Evolutionary conservation across 1,139 yeast genomes (phyloP), one percentile per base, ranked within the genome.

Genomic region (Geotrichum candidum): DNA sequence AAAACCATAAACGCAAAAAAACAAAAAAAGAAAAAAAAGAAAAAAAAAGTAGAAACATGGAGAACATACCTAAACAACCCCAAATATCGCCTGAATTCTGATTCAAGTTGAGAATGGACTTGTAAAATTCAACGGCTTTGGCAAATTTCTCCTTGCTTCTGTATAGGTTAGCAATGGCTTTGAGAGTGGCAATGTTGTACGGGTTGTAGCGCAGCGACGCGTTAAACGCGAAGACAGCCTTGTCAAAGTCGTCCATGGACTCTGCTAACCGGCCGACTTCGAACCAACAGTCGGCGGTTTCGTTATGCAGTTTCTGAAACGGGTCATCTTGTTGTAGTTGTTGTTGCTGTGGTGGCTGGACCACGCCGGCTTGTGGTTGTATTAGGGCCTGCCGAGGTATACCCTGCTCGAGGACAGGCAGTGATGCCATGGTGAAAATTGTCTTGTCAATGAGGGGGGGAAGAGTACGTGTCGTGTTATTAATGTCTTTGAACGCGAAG

Each of bases 11-110:
- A 22, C 13, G 18, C 2, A 15, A 10, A 27, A 15, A 23, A 29
- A 52, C 11, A 23, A 9, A 23, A 15, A n/a, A 52, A 52, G 7
- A 25, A n/a, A 27, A 15, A 27, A 13, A 52, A 31, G 15, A 51
- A 55, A 22, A 9, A 13, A 46, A 55, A 10, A n/a, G 33, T 29
- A 1, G 33, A 25, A 25, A 18, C 31, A 54, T 11, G 10, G 18
- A n/a, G n/a, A 38, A 55, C 62, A 31, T 61, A 60, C 65, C 67
- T 68, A 94, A 79, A 31, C 95, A 82, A 0, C 98, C 98, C 99
- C 99, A 94, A 53, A 96, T 90, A 70, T 92, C 98, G 63, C 98
- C 97, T 68, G 90, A 87, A 73, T 89, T 94, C 25, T 92, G 95
- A 69, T 87, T 86, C 65, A 88, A 82, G 65, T 87, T 83, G 64